Base-by-base conservation (phyloP, 257 asterid genomes). In the Fraxinus americana region DNA sequence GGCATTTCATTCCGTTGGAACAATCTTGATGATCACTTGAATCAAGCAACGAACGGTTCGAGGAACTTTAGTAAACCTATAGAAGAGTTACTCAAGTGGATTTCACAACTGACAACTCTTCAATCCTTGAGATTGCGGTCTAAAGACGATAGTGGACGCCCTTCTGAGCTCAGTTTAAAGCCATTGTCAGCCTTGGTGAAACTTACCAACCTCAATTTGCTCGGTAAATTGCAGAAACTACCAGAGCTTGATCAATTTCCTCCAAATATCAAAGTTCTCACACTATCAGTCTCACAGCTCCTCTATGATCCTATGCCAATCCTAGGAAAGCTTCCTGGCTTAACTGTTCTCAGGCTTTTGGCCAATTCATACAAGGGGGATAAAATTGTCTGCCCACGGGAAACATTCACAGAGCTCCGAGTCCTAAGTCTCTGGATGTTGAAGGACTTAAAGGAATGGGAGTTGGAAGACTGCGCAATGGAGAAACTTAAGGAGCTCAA, bases 351-450 rank as follows among this genome's bases (percentile, higher is more conserved):
- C 72, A 66, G 86, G 82, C 84, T 85, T 52, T 66, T 85, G 77
- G 72, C 88, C 3, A 48, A 77, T n/a, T 85, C 88, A n/a, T 85
- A 73, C 80, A 0, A 8, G 12, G 85, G 78, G 54, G 41, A 30
- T 25, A n/a, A 61, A 72, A 70, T 85, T 27, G 38, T n/a, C 59
- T 85, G 83, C 69, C 71, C 72, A 0, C 48, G 3, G 34, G 77
- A 67, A 52, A 82, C 84, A 73, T 85, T 82, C 9, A 0, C 16
- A 38, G 76, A 79, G 73, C 86, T 85, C 73, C 80, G 81, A 61
- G 86, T 77, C 52, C 79, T 85, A 25, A 85, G 80, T 23, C 81
- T 85, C 61, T 85, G 86, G 88, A 77, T 23, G 66, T 80, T 85
- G 75, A 30, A 75, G 77, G 43, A 78, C 61, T 69, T 85, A 72